Conservation (phyloP, 2,329 filamentous ascomycete species). For the Periconia sp. region DNA sequence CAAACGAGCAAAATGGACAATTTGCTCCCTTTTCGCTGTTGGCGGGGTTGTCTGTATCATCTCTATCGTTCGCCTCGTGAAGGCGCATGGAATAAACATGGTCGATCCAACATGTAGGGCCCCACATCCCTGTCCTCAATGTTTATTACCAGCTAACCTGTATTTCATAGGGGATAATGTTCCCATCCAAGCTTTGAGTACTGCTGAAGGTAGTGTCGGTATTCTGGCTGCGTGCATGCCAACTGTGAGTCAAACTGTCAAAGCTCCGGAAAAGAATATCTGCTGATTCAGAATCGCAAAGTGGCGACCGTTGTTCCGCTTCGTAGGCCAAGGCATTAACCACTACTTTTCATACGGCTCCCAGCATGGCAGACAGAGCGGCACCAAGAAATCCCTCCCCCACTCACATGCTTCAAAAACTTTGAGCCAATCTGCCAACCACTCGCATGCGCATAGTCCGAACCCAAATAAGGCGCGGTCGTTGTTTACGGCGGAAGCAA, state of each 20-base stretch:
- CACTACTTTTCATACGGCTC: slow-evolving; percentile 4
- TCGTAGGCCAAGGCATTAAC: slow-evolving; percentile 9
- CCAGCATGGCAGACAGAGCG: not conserved
- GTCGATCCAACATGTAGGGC: slow-evolving; percentile 13
- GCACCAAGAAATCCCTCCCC: not conserved
- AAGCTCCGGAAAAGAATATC: slow-evolving; percentile 4
- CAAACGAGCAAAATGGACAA: slow-evolving; percentile 9
- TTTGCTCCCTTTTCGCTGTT: slow-evolving; percentile 14
- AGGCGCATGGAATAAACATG: slow-evolving; percentile 6
- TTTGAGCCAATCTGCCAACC: not conserved
- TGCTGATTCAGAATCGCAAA: slow-evolving; percentile 14
- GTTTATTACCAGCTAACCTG: not conserved
- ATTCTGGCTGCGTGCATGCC: not conserved
- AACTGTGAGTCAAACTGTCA: not conserved
- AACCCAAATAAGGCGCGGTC: not conserved
- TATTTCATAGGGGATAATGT: slow-evolving; percentile 10
- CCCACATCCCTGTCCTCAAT: not conserved
- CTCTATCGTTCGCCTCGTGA: slow-evolving; percentile 12
- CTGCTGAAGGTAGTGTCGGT: slow-evolving; percentile 6
- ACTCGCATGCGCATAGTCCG: not conserved
- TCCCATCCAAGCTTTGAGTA: slow-evolving; percentile 5
- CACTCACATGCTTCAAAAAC: not conserved
- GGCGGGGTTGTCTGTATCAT: slow-evolving; percentile 14
- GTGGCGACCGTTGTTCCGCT: slow-evolving; percentile 18
- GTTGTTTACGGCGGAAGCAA: not conserved